phyloP scores from a whole-genome alignment of 768 basidiomycete species.

The Cystobasidium tubakii region DNA sequence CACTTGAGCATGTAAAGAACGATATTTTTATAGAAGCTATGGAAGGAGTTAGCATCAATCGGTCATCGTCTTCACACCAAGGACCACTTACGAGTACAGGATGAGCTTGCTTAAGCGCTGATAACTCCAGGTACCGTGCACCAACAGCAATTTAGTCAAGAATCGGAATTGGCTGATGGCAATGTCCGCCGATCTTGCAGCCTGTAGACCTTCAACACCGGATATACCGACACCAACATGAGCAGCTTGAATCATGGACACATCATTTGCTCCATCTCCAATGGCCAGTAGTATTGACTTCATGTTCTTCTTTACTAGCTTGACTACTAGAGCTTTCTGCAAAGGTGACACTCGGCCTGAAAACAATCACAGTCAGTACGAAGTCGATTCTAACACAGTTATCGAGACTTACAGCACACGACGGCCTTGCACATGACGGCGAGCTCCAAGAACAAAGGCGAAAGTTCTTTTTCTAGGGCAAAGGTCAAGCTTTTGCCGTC shows the following conservation, averaged over 20 bases:
- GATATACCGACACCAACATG: slow-evolving; percentile 97
- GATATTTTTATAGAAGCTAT: slow-evolving; percentile 85
- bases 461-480: slow-evolving; percentile 86
- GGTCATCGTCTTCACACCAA: too few species aligned
- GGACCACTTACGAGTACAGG: slow-evolving; percentile 69
- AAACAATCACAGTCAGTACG: background rate
- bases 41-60: background rate
- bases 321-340: slow-evolving; percentile 95
- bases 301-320: slow-evolving; percentile 95
- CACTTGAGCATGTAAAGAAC: slow-evolving; percentile 70
- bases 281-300: slow-evolving; percentile 91
- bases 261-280: slow-evolving; percentile 96
- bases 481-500: slow-evolving; percentile 91
- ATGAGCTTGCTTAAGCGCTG: slow-evolving; percentile 89
- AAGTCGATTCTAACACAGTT: background rate
- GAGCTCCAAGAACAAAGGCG: slow-evolving; percentile 82
- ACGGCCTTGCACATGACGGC: slow-evolving; percentile 98
- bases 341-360: slow-evolving; percentile 91
- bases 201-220: slow-evolving; percentile 97
- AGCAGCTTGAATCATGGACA: slow-evolving; percentile 98
- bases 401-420: slow-evolving; percentile 70
- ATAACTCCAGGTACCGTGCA: slow-evolving; percentile 99
- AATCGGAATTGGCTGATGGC: slow-evolving; percentile 89
- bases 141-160: slow-evolving; percentile 86
- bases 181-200: slow-evolving; percentile 92